A percentile compares a stretch with the other conserved stretches of the same genome.
Evolutionary conservation across 805 yeast genomes (phyloP).

Genomic region (Cyberlindnera veronae): DNA sequence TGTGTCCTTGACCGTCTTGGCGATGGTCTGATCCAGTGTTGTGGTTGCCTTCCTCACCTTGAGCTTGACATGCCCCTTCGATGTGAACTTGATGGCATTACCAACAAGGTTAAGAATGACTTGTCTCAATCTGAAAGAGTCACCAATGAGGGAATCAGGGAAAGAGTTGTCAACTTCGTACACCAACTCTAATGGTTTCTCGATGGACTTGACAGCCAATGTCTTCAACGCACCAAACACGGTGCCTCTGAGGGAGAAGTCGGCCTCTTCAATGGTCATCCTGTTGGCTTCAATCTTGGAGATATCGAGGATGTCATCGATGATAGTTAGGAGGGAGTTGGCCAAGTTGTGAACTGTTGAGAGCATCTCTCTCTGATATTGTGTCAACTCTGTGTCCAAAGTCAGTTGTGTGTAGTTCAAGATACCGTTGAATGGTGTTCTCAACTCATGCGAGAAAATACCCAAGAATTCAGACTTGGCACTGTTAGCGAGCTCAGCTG

Average conservation of each 20-base stretch:
- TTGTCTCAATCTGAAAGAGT: constrained; percentile 83
- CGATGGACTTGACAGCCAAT: constrained; percentile 84
- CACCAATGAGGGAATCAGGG: constrained; percentile 86
- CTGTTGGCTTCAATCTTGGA: constrained; percentile 91
- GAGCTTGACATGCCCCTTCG: constrained; percentile 74
- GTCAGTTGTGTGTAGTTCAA: constrained; percentile 91
- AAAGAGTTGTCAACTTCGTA: constrained; percentile 83
- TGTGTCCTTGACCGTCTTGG: constrained; percentile 28
- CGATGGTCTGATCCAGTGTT: constrained; percentile 24
- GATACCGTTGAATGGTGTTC: constrained; percentile 92
- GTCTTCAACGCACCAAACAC: constrained; percentile 90
- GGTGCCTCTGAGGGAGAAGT: constrained; percentile 80
- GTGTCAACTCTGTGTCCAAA: constrained; percentile 83
- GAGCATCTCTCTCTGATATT: constrained; percentile 88
- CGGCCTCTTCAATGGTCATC: constrained; percentile 89
- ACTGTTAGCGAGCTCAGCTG: constrained; percentile 86
- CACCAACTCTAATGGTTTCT: constrained; percentile 73
- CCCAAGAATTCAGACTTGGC: constrained; percentile 90
- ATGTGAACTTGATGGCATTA: constrained; percentile 86
- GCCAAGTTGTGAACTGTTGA: constrained; percentile 87
- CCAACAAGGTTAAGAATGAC: constrained; percentile 85
- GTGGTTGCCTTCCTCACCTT: constrained; percentile 56
- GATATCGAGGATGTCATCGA: constrained; percentile 87
- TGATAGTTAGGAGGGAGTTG: constrained; percentile 78
- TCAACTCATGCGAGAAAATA: constrained; percentile 81